phyloP scores from a whole-genome alignment of 441 rosid species.

The Erysimum cheiri region DNA sequence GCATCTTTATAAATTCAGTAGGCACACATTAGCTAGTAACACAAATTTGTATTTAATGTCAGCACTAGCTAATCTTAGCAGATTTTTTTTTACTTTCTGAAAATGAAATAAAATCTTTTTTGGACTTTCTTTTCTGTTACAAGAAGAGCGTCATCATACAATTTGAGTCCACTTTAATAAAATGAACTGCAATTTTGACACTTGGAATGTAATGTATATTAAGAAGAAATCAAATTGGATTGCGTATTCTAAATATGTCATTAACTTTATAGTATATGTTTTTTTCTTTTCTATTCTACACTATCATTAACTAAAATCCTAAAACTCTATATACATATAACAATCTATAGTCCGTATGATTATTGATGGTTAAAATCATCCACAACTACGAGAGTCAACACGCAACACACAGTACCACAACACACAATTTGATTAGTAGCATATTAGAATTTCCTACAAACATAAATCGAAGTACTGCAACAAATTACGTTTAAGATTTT shows the following conservation, averaged over 20 bases:
- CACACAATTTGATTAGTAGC: background rate
- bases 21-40: background rate
- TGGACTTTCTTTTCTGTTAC: slow-evolving; percentile 18
- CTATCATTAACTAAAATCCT: slow-evolving; percentile 1
- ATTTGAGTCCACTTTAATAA: background rate
- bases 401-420: slow-evolving; percentile 3
- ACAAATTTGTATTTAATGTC: background rate
- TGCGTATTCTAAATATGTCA: slow-evolving; percentile 13
- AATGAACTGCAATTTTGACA: background rate
- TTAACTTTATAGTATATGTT: background rate
- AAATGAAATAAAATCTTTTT: background rate
- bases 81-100: background rate
- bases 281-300: background rate
- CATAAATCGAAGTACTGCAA: background rate
- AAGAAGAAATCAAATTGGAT: background rate
- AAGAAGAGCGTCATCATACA: slow-evolving; percentile 7
- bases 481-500: background rate
- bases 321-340: background rate
- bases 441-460: background rate
- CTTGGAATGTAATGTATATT: no score
- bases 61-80: background rate
- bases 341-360: background rate
- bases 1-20: background rate
- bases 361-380: slow-evolving; percentile 4
- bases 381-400: slow-evolving; percentile 8